Percentiles rank a stretch among this genome's conserved stretches.
phyloP scores from a whole-genome alignment of 371 early-diverging fungal genomes.

The Mycotypha africana region DNA sequence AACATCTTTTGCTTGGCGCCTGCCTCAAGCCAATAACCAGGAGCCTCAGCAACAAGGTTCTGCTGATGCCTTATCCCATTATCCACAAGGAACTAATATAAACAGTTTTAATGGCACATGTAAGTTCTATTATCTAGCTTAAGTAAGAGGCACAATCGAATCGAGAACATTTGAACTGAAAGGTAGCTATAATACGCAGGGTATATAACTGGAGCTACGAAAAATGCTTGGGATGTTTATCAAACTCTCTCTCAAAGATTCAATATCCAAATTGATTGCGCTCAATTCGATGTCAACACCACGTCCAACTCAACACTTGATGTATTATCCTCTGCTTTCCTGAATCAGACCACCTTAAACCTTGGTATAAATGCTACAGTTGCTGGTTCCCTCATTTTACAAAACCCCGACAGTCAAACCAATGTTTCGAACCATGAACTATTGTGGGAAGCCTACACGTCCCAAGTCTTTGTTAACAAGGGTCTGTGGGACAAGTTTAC shows the following conservation, averaged over 20 bases:
- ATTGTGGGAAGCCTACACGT: slow-evolving; percentile 12
- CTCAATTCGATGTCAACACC: slow-evolving; percentile 8
- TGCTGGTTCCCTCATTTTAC: slow-evolving; percentile 11
- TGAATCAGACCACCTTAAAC: background rate
- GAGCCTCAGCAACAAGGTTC: too few relatives aligned
- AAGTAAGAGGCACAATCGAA: too few relatives aligned
- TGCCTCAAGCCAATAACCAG: too few relatives aligned
- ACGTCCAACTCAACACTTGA: slow-evolving; percentile 11
- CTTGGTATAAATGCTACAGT: slow-evolving; percentile 11
- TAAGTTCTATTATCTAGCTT: too few relatives aligned
- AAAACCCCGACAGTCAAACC: slow-evolving; percentile 2
- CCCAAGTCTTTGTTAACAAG: slow-evolving; percentile 20
- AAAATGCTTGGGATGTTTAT: slow-evolving; percentile 11
- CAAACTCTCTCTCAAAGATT: slow-evolving; percentile 1
- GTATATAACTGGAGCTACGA: slow-evolving; percentile 16
- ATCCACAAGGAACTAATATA: too few relatives aligned
- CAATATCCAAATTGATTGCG: slow-evolving; percentile 9
- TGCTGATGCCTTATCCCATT: too few relatives aligned
- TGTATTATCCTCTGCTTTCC: slow-evolving; percentile 7
- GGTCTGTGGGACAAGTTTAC: slow-evolving; percentile 17
- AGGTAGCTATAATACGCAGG: too few relatives aligned
- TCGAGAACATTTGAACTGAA: too few relatives aligned
- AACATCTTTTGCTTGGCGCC: too few relatives aligned
- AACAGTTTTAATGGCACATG: too few relatives aligned
- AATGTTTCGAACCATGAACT: slow-evolving; percentile 4